These are phyloP conservation scores for Melastoma malabathricum DNA, from an alignment of 345 rosid genomes.

Conservation along the genomic window DNA sequence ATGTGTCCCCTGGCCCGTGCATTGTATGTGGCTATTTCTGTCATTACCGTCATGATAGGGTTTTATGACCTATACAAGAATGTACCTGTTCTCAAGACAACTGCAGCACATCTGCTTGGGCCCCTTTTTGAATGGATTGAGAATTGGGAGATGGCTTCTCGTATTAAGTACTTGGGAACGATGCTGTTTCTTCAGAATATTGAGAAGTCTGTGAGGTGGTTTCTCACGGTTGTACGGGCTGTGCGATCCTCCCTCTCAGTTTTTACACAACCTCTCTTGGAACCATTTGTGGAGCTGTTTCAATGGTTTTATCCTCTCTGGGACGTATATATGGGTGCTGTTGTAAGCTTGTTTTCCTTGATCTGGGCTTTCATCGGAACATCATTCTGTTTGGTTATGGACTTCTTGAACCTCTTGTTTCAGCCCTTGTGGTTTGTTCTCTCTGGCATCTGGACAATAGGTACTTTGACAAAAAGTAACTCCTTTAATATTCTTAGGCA, in stretches of 20 bases:
- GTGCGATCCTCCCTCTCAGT: conserved; percentile 46
- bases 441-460: conserved; percentile 40
- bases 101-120: conserved; percentile 75
- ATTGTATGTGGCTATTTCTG: conserved; percentile 60
- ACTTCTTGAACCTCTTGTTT: conserved; percentile 37
- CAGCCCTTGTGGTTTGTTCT: conserved; percentile 45
- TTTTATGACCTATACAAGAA: conserved; percentile 94
- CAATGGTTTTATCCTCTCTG: conserved; percentile 51
- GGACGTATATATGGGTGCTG: conserved; percentile 35
- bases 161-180: conserved; percentile 93
- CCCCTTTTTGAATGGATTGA: conserved; percentile 93
- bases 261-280: conserved; percentile 43
- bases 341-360: conserved; percentile 34
- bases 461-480: conserved; percentile 22
- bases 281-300: conserved; percentile 33
- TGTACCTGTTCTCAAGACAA: conserved; percentile 89
- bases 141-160: conserved; percentile 93
- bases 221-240: conserved; percentile 36
- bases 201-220: conserved; percentile 75
- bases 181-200: conserved; percentile 88
- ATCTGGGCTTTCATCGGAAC: conserved; percentile 37
- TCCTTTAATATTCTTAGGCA: too few species aligned
- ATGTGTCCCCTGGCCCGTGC: conserved; percentile 95
- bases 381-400: conserved; percentile 28
- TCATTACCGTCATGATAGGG: conserved; percentile 75